Conservation (phyloP, 2,329 filamentous ascomycete genomes). For the Colletotrichum sp. region DNA sequence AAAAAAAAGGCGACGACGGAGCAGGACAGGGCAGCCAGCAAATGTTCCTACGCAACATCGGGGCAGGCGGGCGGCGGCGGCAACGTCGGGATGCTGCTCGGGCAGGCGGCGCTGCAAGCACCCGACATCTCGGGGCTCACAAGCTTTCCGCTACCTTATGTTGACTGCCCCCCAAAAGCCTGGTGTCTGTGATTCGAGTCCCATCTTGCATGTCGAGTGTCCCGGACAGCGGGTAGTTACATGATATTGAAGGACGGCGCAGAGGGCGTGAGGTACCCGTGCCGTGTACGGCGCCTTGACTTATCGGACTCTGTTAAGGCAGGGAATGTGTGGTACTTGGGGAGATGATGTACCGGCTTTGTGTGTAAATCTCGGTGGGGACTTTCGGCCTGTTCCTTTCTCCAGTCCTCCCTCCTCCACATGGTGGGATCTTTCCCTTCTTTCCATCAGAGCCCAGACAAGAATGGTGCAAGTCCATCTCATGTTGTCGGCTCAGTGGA, state of each 20-base stretch:
- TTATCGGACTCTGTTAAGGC: background rate
- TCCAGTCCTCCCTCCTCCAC: background rate
- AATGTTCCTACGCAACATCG: background rate
- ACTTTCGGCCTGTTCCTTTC: background rate
- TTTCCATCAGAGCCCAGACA: background rate
- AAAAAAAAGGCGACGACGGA: background rate
- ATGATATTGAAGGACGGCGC: background rate
- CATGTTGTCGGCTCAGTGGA: background rate
- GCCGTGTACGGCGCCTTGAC: background rate
- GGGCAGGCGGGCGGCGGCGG: background rate
- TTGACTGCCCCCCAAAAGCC: background rate
- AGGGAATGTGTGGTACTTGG: background rate
- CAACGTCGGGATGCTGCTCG: background rate
- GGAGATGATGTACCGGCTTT: background rate
- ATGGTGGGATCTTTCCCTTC: background rate
- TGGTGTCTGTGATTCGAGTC: slow-evolving; percentile 1
- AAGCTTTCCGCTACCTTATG: slow-evolving; percentile 1
- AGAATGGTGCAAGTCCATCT: background rate
- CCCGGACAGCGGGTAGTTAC: background rate
- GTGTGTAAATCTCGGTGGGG: background rate
- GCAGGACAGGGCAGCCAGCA: background rate
- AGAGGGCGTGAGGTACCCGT: background rate
- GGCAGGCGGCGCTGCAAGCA: slow-evolving; percentile 8
- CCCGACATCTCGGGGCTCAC: slow-evolving; percentile 1
- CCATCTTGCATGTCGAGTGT: background rate